Conservation (phyloP, 1,284 basidiomycete species). For the Cystobasidiaceae sp. region DNA sequence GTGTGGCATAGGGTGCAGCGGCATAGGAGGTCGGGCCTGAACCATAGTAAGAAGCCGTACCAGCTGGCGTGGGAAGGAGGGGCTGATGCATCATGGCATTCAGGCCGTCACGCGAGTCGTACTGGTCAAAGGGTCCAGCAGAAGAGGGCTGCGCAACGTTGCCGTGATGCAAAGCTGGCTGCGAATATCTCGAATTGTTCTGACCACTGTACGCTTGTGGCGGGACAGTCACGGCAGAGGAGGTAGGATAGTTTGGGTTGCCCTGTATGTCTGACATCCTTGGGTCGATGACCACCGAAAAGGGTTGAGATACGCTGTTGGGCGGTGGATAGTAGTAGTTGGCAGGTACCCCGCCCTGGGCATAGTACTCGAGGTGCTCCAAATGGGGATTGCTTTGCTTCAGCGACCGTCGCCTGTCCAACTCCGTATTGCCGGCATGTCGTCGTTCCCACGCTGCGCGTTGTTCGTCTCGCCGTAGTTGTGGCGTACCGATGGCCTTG, state of each 20-base stretch:
- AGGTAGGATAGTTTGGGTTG: not conserved
- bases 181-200: not conserved
- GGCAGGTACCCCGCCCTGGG: conserved; percentile 4
- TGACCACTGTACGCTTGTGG: conserved; percentile 23
- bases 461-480: conserved; percentile 44
- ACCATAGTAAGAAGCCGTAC: not conserved
- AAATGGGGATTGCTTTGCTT: conserved; percentile 45
- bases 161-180: not conserved
- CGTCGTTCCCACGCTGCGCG: conserved; percentile 51
- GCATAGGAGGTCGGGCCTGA: not conserved
- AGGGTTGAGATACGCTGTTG: conserved; percentile 12
- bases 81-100: conserved; percentile 25
- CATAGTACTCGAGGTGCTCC: conserved; percentile 29
- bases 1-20: not conserved
- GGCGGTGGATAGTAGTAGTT: conserved; percentile 19
- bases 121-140: conserved; percentile 18
- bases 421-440: conserved; percentile 50
- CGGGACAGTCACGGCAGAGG: conserved; percentile 17
- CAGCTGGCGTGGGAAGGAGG: conserved; percentile 13
- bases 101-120: conserved; percentile 17
- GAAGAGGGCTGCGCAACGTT: not conserved
- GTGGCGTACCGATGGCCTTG: conserved; percentile 40
- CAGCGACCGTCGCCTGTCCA: conserved; percentile 77
- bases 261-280: conserved; percentile 7
- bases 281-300: conserved; percentile 26